Percentiles rank a stretch among this genome's conserved stretches.
phyloP scores from a whole-genome alignment of 2,329 filamentous ascomycete species.

The Fusarium decemcellulare region DNA sequence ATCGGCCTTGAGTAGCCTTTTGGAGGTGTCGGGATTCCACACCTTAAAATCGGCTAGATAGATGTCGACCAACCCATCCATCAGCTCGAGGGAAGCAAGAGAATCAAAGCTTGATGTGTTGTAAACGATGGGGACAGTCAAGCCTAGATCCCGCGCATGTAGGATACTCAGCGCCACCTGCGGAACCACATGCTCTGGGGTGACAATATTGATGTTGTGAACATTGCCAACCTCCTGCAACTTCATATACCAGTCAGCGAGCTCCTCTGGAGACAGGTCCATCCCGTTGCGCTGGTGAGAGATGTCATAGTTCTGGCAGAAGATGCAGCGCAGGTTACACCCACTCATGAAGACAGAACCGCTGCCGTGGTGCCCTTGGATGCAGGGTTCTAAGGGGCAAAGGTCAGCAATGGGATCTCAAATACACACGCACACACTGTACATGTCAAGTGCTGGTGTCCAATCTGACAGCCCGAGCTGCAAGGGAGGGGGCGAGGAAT shows the following conservation, averaged over 20 bases:
- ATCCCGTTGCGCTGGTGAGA: conserved; percentile 86
- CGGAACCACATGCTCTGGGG: conserved; percentile 88
- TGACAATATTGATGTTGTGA: conserved; percentile 93
- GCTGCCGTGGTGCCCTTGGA: conserved; percentile 85
- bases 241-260: conserved; percentile 88
- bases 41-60: conserved; percentile 93
- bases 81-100: conserved; percentile 76
- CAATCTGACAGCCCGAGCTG: conserved; percentile 2
- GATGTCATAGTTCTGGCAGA: conserved; percentile 88
- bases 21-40: conserved; percentile 77
- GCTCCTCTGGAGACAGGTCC: conserved; percentile 82
- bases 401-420: conserved; percentile 9
- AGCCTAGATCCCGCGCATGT: conserved; percentile 77
- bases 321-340: conserved; percentile 80
- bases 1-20: conserved; percentile 82
- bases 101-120: conserved; percentile 89
- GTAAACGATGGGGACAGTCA: conserved; percentile 83
- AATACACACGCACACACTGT: conserved; percentile 2
- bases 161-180: conserved; percentile 85
- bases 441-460: neutral
- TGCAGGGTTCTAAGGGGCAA: conserved; percentile 76
- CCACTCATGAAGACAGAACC: conserved; percentile 87
- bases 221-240: conserved; percentile 83
- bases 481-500: conserved; percentile 24
- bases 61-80: conserved; percentile 87